phyloP scores from a whole-genome alignment of 2,329 filamentous ascomycete genomes.

The Leptographium lundbergii region DNA sequence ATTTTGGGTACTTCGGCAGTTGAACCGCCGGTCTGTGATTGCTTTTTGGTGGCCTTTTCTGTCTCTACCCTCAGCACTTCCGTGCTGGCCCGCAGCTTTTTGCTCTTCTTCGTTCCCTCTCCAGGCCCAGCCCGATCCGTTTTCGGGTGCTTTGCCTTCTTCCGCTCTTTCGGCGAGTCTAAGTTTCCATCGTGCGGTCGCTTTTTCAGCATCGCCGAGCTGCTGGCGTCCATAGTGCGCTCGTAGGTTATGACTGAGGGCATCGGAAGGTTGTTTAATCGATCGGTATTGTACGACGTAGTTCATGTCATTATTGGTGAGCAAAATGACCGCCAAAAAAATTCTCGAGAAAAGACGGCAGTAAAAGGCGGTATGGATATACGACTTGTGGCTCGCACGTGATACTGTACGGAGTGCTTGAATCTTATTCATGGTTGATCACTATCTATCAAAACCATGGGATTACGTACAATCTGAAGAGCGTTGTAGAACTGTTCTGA shows the following conservation, averaged over 20 bases:
- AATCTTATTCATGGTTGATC: neutral
- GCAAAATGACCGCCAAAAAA: neutral
- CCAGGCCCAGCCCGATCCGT: neutral
- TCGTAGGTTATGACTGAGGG: constrained; percentile 3
- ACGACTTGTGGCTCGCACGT: neutral
- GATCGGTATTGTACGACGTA: neutral
- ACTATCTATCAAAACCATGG: neutral
- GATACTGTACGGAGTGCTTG: neutral
- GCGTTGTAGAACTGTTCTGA: neutral
- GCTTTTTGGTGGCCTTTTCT: neutral
- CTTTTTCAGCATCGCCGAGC: neutral
- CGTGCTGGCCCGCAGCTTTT: neutral
- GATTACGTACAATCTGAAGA: neutral
- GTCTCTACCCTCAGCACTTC: neutral
- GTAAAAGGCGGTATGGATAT: constrained; percentile 4
- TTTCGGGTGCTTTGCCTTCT: constrained; percentile 7
- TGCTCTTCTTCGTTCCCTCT: neutral
- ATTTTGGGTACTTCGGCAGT: constrained; percentile 17
- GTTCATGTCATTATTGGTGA: neutral
- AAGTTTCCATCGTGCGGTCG: neutral
- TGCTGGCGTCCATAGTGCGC: neutral
- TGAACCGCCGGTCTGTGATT: constrained; percentile 11
- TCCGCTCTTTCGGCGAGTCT: neutral
- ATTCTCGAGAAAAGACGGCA: neutral
- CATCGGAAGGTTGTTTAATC: constrained; percentile 3